Evolutionary conservation across 345 rosid species (phyloP).

Genomic region (Boechera stricta): DNA sequence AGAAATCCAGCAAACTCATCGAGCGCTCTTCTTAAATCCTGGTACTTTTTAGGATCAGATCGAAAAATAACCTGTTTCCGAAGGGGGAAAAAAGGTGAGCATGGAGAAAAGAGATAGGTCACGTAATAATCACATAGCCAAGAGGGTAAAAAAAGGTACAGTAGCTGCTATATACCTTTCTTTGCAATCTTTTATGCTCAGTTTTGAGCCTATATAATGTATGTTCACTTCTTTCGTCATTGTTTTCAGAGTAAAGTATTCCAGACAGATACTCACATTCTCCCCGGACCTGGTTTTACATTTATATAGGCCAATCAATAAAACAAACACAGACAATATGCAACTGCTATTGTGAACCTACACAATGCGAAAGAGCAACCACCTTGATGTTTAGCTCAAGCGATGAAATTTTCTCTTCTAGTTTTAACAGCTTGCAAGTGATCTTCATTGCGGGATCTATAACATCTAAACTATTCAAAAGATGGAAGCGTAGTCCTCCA

Average conservation of each 20-base stretch:
- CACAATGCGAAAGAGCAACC: slow-evolving; percentile 32
- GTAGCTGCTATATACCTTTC: slow-evolving; percentile 60
- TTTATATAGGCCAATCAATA: slow-evolving; percentile 12
- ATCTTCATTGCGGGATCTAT: slow-evolving; percentile 85
- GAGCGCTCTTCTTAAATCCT: slow-evolving; percentile 64
- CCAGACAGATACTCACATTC: slow-evolving; percentile 83
- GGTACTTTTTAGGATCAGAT: slow-evolving; percentile 66
- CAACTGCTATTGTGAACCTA: slow-evolving; percentile 20
- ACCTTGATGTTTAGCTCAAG: slow-evolving; percentile 84
- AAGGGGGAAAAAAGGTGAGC: slow-evolving; percentile 29
- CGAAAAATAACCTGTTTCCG: slow-evolving; percentile 78
- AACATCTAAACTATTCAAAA: slow-evolving; percentile 66
- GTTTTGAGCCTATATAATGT: slow-evolving; percentile 56
- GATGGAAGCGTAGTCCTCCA: slow-evolving; percentile 77
- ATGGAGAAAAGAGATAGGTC: slow-evolving; percentile 10
- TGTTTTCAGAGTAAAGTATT: slow-evolving; percentile 52
- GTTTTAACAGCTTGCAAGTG: slow-evolving; percentile 57
- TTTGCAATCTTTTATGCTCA: slow-evolving; percentile 57
- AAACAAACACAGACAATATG: slow-evolving; percentile 12
- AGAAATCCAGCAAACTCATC: slow-evolving; percentile 64
- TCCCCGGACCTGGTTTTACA: slow-evolving; percentile 64
- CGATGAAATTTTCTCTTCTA: slow-evolving; percentile 62
- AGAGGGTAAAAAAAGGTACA: slow-evolving; percentile 4
- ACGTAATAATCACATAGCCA: slow-evolving; percentile 2
- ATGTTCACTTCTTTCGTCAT: slow-evolving; percentile 51